Percentiles rank a stretch among this genome's conserved stretches.
These are phyloP conservation scores for Eucalyptus globulus DNA, from an alignment of 345 rosid genomes.

Conservation along the genomic window DNA sequence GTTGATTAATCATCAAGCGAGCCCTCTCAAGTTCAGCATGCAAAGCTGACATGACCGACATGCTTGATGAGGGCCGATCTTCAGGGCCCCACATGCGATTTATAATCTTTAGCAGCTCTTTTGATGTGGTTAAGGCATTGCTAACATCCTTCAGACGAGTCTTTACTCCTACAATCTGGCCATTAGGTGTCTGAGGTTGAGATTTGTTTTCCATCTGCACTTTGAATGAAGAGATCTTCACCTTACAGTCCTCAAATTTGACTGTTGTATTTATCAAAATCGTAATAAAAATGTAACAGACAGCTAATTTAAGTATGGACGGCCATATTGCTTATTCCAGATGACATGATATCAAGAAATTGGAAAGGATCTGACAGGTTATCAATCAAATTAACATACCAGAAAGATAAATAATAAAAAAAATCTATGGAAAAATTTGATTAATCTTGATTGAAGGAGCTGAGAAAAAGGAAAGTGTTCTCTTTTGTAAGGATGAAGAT, in stretches of 20 bases:
- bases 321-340: not conserved
- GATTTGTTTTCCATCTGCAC: conserved; percentile 85
- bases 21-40: conserved; percentile 98
- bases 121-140: conserved; percentile 89
- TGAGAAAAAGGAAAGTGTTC: not conserved
- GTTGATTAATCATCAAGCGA: conserved; percentile 79
- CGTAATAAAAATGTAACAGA: not conserved
- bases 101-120: conserved; percentile 84
- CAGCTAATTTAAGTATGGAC: not conserved
- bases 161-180: conserved; percentile 54
- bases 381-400: not conserved
- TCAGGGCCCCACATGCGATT: conserved; percentile 91
- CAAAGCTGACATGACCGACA: conserved; percentile 89
- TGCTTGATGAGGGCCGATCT: conserved; percentile 80
- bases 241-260: not conserved
- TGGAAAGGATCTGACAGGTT: not conserved
- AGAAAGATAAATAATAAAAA: not conserved
- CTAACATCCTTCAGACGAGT: conserved; percentile 78
- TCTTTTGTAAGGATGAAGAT: not conserved
- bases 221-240: not conserved
- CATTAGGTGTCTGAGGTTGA: conserved; percentile 70
- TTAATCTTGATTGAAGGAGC: not conserved
- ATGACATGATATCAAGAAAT: not conserved
- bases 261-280: not conserved
- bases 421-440: not conserved